These are phyloP conservation scores for Juncus inflexus DNA, from an alignment of 176 grass and related monocot genomes.

Conservation along the genomic window DNA sequence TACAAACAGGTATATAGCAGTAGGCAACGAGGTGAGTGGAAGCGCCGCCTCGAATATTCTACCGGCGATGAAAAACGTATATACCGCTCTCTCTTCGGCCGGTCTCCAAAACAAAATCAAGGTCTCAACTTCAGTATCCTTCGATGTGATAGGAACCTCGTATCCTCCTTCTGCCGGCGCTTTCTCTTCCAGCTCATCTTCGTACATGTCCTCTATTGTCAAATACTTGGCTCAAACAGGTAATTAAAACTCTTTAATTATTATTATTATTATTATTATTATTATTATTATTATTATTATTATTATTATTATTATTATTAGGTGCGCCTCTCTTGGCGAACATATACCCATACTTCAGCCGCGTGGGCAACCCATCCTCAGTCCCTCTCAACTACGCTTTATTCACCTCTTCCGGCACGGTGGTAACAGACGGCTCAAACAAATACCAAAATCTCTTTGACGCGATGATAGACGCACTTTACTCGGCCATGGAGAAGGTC, in stretches of 20 bases:
- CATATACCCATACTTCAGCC: constrained; percentile 68
- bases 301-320: too few species aligned
- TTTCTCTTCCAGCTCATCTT: constrained; percentile 25
- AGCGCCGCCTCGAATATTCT: constrained; percentile 34
- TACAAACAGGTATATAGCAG: constrained; percentile 55
- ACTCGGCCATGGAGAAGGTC: constrained; percentile 53
- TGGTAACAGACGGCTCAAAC: constrained; percentile 11
- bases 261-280: too few species aligned
- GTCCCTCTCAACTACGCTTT: constrained; percentile 41
- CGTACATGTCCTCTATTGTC: constrained; percentile 29
- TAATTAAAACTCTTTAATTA: background rate
- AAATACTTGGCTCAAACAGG: constrained; percentile 31
- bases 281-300: too few species aligned
- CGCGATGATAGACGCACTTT: constrained; percentile 44
- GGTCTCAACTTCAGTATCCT: constrained; percentile 47
- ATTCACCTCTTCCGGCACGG: constrained; percentile 34
- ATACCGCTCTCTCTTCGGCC: constrained; percentile 29
- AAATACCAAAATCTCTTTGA: constrained; percentile 63
- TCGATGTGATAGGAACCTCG: constrained; percentile 15
- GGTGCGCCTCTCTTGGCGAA: constrained; percentile 56
- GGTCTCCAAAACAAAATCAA: constrained; percentile 36
- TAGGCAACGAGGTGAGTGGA: constrained; percentile 61
- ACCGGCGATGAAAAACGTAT: constrained; percentile 59
- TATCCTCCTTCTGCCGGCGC: constrained; percentile 41
- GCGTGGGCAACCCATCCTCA: constrained; percentile 12